Evolutionary conservation across 1,284 basidiomycete species (phyloP).

Genomic region (Sporisorium sorghi): DNA sequence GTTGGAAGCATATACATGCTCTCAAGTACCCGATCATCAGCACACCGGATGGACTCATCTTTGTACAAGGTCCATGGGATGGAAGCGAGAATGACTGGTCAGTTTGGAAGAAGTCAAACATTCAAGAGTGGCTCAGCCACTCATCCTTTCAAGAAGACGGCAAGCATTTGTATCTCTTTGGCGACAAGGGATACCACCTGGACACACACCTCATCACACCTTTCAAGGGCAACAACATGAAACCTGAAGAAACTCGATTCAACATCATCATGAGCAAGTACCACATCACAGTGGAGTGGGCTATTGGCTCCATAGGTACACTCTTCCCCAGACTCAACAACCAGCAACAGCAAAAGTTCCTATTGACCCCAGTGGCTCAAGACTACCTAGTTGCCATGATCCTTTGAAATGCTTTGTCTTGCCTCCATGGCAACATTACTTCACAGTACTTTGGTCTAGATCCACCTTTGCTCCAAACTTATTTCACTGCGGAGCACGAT

Average conservation of each 20-base stretch:
- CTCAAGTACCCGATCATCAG: constrained; percentile 2
- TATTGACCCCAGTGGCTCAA: not conserved
- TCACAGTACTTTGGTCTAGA: constrained; percentile 1
- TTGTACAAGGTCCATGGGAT: not conserved
- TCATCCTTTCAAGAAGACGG: not conserved
- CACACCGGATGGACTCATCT: constrained; percentile 2
- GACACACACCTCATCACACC: not conserved
- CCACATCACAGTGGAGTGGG: not conserved
- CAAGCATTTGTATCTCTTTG: constrained; percentile 1
- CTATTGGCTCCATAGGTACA: not conserved
- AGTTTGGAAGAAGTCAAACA: not conserved
- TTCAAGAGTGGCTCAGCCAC: not conserved
- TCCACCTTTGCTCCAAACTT: not conserved
- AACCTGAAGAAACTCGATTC: not conserved
- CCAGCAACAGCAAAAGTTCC: constrained; percentile 3
- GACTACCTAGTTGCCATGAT: constrained; percentile 1
- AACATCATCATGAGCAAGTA: constrained; percentile 5
- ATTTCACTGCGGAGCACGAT: not conserved
- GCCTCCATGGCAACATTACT: not conserved
- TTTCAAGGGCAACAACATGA: not conserved
- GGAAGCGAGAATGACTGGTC: not conserved
- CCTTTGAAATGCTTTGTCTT: constrained; percentile 2
- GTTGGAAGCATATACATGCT: constrained; percentile 7
- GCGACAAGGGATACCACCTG: not conserved
- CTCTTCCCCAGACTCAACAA: not conserved